Evolutionary conservation across 2,329 filamentous ascomycete species (phyloP), one percentile per base, ranked within the genome.

Genomic region (Thermoascus crustaceus): DNA sequence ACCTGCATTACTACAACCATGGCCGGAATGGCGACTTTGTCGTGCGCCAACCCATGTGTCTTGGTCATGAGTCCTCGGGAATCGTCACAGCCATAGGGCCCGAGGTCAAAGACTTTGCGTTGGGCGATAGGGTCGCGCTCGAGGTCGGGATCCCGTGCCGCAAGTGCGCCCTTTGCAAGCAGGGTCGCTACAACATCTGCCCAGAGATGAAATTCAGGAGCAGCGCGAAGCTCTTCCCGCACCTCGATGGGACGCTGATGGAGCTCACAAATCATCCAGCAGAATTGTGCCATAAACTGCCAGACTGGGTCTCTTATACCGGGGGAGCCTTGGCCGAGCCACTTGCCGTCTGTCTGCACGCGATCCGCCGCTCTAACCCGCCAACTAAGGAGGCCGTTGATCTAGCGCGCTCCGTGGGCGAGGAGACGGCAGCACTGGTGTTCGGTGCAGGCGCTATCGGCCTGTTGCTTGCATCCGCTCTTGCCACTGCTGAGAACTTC

Each of bases 101-200:
- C 1, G 67, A 66, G 8, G 81, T 86, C 4, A 76, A 44, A 24
- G 64, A 61, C 20, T 75, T 94, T 43, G 66, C 75, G 47, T 55
- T 72, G 7, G 88, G 88, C 39, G 88, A 95, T 64, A 80, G 84
- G 49, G 82, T 95, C 13, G 87, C 89, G n/a, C 69, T 96, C 26
- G 89, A 96, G 70, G 89, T 93, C 9, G 89, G 89, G 33, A 75
- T 85, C 34, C 85, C 87, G 1, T 96, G 89, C 67, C 78, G 83
- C 24, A 52, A 57, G 25, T 80, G 76, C 50, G 57, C 65, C 14
- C 60, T 72, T 34, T 80, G 76, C 51, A 58, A 62, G 27, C 64
- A 69, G 37, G 73, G 72, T 34, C 59, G 75, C 33, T 79, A 79
- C 53, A 80, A 80, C 46, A 75, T 80, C 44, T 80, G 76, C 61